These are phyloP conservation scores for Dendryphion nanum DNA, from an alignment of 2,329 filamentous ascomycete genomes.

Conservation along the genomic window DNA sequence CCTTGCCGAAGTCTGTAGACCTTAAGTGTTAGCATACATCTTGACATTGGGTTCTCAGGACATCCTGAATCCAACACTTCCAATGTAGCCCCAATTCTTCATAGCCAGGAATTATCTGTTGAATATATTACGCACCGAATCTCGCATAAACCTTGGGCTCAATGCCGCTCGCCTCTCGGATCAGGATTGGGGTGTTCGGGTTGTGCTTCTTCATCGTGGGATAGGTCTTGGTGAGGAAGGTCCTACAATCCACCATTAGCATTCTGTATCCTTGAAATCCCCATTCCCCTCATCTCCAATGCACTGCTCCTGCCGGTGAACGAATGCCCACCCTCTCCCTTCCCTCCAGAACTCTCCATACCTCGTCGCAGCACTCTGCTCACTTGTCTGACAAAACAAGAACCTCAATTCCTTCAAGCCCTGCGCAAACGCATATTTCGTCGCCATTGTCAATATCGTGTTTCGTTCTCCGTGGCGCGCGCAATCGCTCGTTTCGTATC, in stretches of 20 bases:
- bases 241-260: slow-evolving; percentile 53
- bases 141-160: slow-evolving; percentile 85
- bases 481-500: slow-evolving; percentile 1
- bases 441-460: slow-evolving; percentile 67
- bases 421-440: slow-evolving; percentile 89
- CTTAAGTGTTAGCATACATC: slow-evolving; percentile 9
- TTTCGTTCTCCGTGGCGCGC: background rate
- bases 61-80: background rate
- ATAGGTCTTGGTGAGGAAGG: slow-evolving; percentile 87
- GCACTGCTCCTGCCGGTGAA: too few species aligned
- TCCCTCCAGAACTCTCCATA: slow-evolving; percentile 49
- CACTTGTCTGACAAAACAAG: slow-evolving; percentile 91
- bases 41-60: too few species aligned
- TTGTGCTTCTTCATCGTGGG: slow-evolving; percentile 99
- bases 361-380: slow-evolving; percentile 87
- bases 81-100: background rate
- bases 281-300: too few species aligned
- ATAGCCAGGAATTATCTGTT: background rate
- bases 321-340: too few species aligned
- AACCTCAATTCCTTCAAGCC: slow-evolving; percentile 94
- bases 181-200: slow-evolving; percentile 86
- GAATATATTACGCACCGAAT: slow-evolving; percentile 66
- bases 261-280: background rate
- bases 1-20: slow-evolving; percentile 61
- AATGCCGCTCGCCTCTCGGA: slow-evolving; percentile 85